Evolutionary conservation across 2,329 filamentous ascomycete species (phyloP), one percentile per base, ranked within the genome.

Genomic region (Paraconiothyrium brasiliense): DNA sequence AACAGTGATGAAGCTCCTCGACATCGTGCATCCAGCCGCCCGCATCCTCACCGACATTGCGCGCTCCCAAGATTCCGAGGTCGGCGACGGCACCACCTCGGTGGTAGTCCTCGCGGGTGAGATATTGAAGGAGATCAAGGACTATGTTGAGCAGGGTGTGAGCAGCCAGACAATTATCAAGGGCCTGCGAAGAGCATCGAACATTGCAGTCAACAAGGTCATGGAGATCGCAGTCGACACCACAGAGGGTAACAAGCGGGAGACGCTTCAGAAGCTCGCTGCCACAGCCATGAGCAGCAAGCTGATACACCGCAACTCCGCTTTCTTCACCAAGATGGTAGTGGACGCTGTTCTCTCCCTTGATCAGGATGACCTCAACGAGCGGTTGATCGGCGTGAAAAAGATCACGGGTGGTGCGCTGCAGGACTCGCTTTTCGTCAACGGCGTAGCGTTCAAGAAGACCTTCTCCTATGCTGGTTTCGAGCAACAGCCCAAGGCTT

Each of bases 281-380:
- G 93, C 88, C 39, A 99, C 95, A 32, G 95, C 95, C 71, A 99
- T 99, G 95, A 98, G 94, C 80, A 97, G 94, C 87, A 99, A 99
- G 86, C 85, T 99, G 72, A 98, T 99, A 78, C 97, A 98, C 87
- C 88, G 94, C 75, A 98, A 99, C 83, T 92, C 95, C 35, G 88
- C 89, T 3, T 99, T 98, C 82, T 99, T 99, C 83, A 98, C 95
- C 66, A 95, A 97, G 86, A 81, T 99, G 94, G 95, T 98, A 70
- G 95, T 99, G 73, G 93, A 99, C 77, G 94, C 95, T 52, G 95
- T 99, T 57, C 85, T 98, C 30, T 93, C 94, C 30, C 89, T 99
- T 66, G 94, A 99, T 81, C 95, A 99, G 81, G 92, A 97, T 65
- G 94, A 98, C 77, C 87, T 99, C 60, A 96, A 99, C 84, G 94